These are phyloP conservation scores for Euphorbia neoarborescens DNA, from an alignment of 441 rosid genomes.

Conservation along the genomic window DNA sequence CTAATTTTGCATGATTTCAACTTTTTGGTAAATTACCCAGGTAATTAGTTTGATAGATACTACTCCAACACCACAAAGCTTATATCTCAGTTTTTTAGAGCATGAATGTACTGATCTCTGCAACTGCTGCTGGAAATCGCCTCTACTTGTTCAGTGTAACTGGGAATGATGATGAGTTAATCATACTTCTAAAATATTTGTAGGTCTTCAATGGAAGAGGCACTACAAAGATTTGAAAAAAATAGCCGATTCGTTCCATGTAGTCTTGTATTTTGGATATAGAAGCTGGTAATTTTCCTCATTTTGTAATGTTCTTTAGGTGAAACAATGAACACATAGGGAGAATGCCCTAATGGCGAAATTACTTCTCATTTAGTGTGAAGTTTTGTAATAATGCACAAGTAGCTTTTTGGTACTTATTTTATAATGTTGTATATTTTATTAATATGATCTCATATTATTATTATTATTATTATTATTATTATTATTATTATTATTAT, in stretches of 20 bases:
- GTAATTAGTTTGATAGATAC: too few relatives aligned
- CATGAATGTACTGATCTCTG: constrained; percentile 71
- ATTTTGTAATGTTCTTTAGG: neutral
- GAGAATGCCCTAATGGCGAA: neutral
- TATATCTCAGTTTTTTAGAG: too few relatives aligned
- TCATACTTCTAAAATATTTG: constrained; percentile 11
- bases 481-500: too few relatives aligned
- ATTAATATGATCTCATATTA: too few relatives aligned
- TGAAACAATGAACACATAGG: neutral
- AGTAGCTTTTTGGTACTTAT: too few relatives aligned
- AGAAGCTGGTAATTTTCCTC: neutral
- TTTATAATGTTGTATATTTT: too few relatives aligned
- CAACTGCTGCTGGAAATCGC: constrained; percentile 94
- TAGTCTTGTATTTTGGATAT: constrained; percentile 37
- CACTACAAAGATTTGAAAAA: constrained; percentile 73
- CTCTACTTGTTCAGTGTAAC: constrained; percentile 70
- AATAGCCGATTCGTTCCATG: constrained; percentile 83
- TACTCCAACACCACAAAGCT: too few relatives aligned
- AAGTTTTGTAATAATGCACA: neutral
- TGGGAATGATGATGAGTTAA: constrained; percentile 42
- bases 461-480: too few relatives aligned
- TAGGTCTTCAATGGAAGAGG: constrained; percentile 96
- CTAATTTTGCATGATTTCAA: too few relatives aligned
- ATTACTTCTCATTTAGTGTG: neutral
- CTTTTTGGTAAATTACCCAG: too few relatives aligned